Conservation (phyloP, 2,329 filamentous ascomycete species). For the Gremmenia infestans region DNA sequence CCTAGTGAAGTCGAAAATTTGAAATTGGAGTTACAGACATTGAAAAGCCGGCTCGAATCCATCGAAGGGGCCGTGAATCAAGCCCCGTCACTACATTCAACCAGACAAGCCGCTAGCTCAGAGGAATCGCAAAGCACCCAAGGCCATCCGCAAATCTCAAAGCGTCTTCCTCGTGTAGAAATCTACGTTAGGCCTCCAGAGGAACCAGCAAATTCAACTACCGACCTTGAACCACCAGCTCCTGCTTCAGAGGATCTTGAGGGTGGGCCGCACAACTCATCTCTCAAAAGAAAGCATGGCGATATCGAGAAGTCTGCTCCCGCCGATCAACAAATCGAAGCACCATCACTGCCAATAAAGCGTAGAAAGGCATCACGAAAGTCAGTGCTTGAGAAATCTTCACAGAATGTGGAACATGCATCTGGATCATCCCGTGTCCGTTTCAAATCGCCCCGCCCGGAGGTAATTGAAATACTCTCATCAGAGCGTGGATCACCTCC, state of each 20-base stretch:
- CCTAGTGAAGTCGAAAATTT: not conserved
- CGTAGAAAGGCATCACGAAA: not conserved
- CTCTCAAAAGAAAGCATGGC: slow-evolving; percentile 5
- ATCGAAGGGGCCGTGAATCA: not conserved
- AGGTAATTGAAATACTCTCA: not conserved
- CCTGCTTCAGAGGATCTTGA: not conserved
- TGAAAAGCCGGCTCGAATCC: not conserved
- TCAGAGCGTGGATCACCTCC: not conserved
- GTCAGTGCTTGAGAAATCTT: not conserved
- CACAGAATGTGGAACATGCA: not conserved
- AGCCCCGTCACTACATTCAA: not conserved
- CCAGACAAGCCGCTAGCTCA: not conserved
- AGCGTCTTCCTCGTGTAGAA: slow-evolving; percentile 1
- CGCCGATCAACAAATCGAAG: not conserved
- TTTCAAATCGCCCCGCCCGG: not conserved
- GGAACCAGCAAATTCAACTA: not conserved
- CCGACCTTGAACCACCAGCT: not conserved
- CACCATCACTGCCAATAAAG: not conserved
- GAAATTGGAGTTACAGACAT: not conserved
- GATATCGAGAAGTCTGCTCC: not conserved
- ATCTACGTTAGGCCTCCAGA: not conserved
- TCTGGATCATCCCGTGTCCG: not conserved
- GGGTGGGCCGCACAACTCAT: not conserved
- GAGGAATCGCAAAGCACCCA: not conserved
- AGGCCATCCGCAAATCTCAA: not conserved